Evolutionary conservation across 2,329 filamentous ascomycete genomes (phyloP), one percentile per base, ranked within the genome.

Genomic region (Elsinoe arachidis): DNA sequence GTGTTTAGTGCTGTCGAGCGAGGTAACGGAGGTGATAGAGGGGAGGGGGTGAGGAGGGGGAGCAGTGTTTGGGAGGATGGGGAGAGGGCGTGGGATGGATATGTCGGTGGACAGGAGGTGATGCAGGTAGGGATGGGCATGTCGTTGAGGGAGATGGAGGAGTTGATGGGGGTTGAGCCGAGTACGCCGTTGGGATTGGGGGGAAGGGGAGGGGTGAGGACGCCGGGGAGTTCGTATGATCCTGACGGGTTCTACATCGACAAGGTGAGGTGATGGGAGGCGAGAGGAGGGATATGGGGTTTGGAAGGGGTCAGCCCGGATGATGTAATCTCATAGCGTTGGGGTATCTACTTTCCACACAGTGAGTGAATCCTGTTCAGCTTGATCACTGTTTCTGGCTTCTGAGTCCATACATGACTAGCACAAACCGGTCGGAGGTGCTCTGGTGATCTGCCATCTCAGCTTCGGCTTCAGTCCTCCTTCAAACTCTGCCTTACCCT

Each of bases 161-260:
- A 41, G 51, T 54, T 46, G 43, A 51, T 47, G 21, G 53, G 21
- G 38, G 37, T 37, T 15, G 55, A 41, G 15, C 38, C 46, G 33
- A 34, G n/a, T 14, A 60, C 58, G 47, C 51, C 55, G 19, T 17
- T 41, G 53, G 17, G 43, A 14, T 43, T 39, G 55, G 19, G 51
- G 38, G 51, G 57, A 23, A 23, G 15, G 17, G 47, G 56, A 9
- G 23, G 6, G 33, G 33, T 34, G 34, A 26, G 35, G 37, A 53
- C 73, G 49, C 74, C 73, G 35, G 72, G 65, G 55, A 78, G 75
- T 65, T 63, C 77, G 61, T 78, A 78, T 63, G 76, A 78, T 63
- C 63, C 60, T n/a, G 64, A 69, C 55, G 70, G 70, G 11, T 72
- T 72, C 62, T 63, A 72, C 63, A 65, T 61, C 61, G 21, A 34